Base-by-base conservation (phyloP, 2,329 filamentous ascomycete species). In the Neophaeococcomyces mojaviensis region DNA sequence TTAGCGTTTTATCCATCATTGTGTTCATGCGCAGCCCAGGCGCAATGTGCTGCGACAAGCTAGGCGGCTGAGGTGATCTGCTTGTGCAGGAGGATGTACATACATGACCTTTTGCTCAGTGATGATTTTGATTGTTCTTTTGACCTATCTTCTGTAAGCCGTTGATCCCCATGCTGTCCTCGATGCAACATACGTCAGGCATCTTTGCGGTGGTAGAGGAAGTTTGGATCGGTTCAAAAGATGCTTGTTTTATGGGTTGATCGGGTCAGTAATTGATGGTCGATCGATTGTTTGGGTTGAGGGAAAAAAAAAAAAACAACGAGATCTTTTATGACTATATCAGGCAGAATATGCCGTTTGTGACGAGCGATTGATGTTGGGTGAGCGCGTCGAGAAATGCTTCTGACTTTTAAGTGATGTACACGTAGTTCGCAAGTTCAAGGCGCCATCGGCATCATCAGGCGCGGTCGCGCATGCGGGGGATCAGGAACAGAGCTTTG, bases 21-120 rank as follows among this genome's bases (percentile, higher is more conserved):
- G n/a, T n/a, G n/a, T n/a, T n/a, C n/a, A n/a, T n/a, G n/a, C n/a
- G n/a, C n/a, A n/a, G n/a, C n/a, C n/a, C n/a, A n/a, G n/a, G n/a
- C n/a, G n/a, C n/a, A n/a, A n/a, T n/a, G n/a, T 46, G 44, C 33
- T 42, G 20, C 40, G 50, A 49, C 40, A 44, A 52, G 53, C 58
- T 40, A 53, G 55, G 31, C 49, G 33, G 45, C 22, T 44, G 43
- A 46, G 38, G 39, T 36, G 40, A 37, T 39, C 26, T 15, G 4
- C 12, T 40, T 4, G 6, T 22, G 24, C 18, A 24, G 8, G n/a
- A n/a, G 13, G 16, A 45, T 32, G 34, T 38, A 78, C 84, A 69
- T 79, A 94, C 88, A 88, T 86, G 68, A 88, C 78, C 64, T 82
- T 78, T 68, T 97, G 90, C 72, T 92, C 83, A 42, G 92, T 97